These are phyloP conservation scores for Kodamaea fukazawae DNA, from an alignment of 805 yeast genomes.

Conservation along the genomic window DNA sequence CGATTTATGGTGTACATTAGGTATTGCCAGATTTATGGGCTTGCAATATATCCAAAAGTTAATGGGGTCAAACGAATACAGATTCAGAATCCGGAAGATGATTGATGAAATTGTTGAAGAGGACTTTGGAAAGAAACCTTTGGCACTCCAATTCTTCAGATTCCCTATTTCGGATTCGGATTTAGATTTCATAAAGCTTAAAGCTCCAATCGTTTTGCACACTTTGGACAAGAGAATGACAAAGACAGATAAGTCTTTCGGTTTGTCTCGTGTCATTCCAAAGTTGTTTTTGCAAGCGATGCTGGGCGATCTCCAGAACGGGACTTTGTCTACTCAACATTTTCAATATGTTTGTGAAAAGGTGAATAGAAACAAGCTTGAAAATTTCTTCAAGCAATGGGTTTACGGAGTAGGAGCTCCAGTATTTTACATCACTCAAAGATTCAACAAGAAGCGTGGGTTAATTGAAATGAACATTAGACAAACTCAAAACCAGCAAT, in stretches of 20 bases:
- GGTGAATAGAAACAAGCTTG: conserved; percentile 83
- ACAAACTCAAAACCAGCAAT: conserved; percentile 75
- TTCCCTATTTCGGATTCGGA: conserved; percentile 65
- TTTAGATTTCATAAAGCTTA: conserved; percentile 65
- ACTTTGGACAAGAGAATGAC: conserved; percentile 92
- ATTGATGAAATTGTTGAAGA: conserved; percentile 66
- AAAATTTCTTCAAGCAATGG: conserved; percentile 89
- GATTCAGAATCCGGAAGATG: conserved; percentile 62
- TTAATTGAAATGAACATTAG: conserved; percentile 91
- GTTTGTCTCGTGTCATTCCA: conserved; percentile 86
- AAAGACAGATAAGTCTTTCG: conserved; percentile 91
- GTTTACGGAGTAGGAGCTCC: conserved; percentile 88
- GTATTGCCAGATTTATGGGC: conserved; percentile 82
- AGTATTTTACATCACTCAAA: conserved; percentile 79
- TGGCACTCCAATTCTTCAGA: conserved; percentile 66
- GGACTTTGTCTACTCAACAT: conserved; percentile 74
- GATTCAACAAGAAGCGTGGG: conserved; percentile 90
- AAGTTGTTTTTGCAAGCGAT: conserved; percentile 89
- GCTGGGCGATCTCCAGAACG: conserved; percentile 86
- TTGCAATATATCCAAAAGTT: conserved; percentile 62
- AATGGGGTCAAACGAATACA: conserved; percentile 82
- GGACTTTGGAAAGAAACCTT: conserved; percentile 77
- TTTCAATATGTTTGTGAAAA: conserved; percentile 94
- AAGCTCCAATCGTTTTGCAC: conserved; percentile 81
- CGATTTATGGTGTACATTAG: conserved; percentile 88